Conservation (phyloP, 495 filamentous ascomycete genomes). For the Penicillium goetzii region DNA sequence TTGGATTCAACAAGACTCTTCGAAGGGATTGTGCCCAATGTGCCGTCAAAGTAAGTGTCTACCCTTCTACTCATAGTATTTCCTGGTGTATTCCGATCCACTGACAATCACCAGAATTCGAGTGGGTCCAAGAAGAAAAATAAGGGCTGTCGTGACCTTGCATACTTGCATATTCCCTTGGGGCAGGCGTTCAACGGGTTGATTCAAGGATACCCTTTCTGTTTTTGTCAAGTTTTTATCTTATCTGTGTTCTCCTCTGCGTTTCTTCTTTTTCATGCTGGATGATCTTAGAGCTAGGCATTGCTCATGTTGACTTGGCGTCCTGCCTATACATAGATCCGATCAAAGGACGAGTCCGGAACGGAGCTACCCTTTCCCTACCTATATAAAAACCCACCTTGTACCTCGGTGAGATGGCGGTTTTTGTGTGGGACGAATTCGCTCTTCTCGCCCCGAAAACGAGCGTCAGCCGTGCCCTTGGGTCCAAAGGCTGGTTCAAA, state of each 20-base stretch:
- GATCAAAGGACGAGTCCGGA: background rate
- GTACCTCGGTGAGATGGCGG: no score
- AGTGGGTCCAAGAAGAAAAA: conserved; percentile 61
- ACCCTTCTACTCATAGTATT: background rate
- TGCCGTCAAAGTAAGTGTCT: conserved; percentile 83
- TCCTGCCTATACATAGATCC: background rate
- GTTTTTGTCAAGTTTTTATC: background rate
- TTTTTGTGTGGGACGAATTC: no score
- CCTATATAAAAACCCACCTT: no score
- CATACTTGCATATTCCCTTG: conserved; percentile 14
- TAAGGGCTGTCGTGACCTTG: conserved; percentile 29
- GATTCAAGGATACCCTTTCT: conserved; percentile 24
- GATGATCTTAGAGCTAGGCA: background rate
- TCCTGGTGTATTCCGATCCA: background rate
- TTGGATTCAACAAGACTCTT: conserved; percentile 93
- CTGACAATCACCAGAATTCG: conserved; percentile 61
- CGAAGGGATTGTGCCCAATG: conserved; percentile 96
- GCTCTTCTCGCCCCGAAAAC: no score
- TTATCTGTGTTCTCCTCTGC: background rate
- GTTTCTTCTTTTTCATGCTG: background rate
- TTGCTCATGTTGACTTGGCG: background rate
- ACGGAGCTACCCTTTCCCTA: background rate
- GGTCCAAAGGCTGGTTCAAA: no score
- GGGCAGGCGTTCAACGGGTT: conserved; percentile 15
- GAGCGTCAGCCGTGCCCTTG: no score